These are phyloP conservation scores for Westerdykella ornata DNA, from an alignment of 2,329 filamentous ascomycete genomes.

Conservation along the genomic window DNA sequence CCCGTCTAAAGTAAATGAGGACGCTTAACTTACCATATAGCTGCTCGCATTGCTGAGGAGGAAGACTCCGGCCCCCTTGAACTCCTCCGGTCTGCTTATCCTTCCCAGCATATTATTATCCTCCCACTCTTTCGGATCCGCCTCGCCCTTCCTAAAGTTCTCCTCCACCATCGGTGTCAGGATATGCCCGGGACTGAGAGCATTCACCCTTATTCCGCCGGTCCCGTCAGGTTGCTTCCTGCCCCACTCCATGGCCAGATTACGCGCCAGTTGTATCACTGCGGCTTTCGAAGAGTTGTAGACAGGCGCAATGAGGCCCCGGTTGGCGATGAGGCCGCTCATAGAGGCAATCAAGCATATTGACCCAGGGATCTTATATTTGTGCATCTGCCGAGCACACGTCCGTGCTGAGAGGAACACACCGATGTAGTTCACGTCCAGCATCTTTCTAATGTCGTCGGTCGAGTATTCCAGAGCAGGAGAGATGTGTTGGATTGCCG, in stretches of 20 bases:
- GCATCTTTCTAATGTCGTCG: constrained; percentile 53
- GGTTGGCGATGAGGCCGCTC: constrained; percentile 55
- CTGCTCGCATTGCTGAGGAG: constrained; percentile 31
- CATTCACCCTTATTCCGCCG: constrained; percentile 69
- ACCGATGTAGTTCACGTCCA: constrained; percentile 54
- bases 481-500: constrained; percentile 72
- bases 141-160: constrained; percentile 64
- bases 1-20: background rate
- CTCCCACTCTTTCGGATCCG: constrained; percentile 61
- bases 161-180: constrained; percentile 74
- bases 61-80: constrained; percentile 31
- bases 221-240: constrained; percentile 40
- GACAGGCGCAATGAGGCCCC: constrained; percentile 56
- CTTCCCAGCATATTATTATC: constrained; percentile 71
- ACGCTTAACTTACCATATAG: constrained; percentile 25
- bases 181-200: constrained; percentile 71
- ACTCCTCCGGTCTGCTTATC: constrained; percentile 31
- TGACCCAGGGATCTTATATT: constrained; percentile 50
- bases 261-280: constrained; percentile 62
- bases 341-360: constrained; percentile 58
- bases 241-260: constrained; percentile 63
- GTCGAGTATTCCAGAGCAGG: constrained; percentile 67
- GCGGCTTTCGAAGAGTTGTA: constrained; percentile 73
- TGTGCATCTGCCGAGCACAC: constrained; percentile 55
- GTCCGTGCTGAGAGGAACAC: constrained; percentile 56